Conservation (phyloP, 108 stramenopile genomes). For the Phaeodactylum tricornutum region DNA sequence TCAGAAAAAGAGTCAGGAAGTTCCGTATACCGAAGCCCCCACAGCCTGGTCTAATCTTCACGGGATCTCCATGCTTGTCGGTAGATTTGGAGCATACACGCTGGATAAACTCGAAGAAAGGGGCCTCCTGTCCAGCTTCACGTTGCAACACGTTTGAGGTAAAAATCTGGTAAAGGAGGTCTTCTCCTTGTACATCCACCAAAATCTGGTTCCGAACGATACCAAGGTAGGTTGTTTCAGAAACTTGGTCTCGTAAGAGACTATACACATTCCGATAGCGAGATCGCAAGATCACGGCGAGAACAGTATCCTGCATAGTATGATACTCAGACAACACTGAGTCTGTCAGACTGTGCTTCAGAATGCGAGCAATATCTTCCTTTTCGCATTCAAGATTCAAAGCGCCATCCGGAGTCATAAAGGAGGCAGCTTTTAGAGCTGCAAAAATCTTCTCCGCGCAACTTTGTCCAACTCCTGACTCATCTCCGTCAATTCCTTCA, state of each 20-base stretch:
- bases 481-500: background rate
- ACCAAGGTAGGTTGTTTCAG: constrained; percentile 59
- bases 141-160: constrained; percentile 71
- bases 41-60: constrained; percentile 66
- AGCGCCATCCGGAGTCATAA: constrained; percentile 46
- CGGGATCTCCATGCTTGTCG: constrained; percentile 51
- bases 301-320: constrained; percentile 13
- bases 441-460: constrained; percentile 34
- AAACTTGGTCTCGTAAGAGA: constrained; percentile 58
- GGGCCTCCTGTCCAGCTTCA: constrained; percentile 60
- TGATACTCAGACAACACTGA: constrained; percentile 17
- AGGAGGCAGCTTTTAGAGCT: constrained; percentile 18
- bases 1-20: constrained; percentile 80
- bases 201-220: constrained; percentile 80
- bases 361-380: constrained; percentile 13
- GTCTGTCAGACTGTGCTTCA: constrained; percentile 19
- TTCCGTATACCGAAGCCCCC: constrained; percentile 88
- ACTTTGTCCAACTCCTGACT: constrained; percentile 21
- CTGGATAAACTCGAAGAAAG: constrained; percentile 88
- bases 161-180: constrained; percentile 84
- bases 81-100: constrained; percentile 67
- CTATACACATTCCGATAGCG: constrained; percentile 71
- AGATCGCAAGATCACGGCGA: constrained; percentile 45
- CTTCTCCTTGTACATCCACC: constrained; percentile 80
- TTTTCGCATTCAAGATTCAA: constrained; percentile 37